Evolutionary conservation across 2,329 filamentous ascomycete genomes (phyloP).

Genomic region (Hymenoscyphus fraxineus): DNA sequence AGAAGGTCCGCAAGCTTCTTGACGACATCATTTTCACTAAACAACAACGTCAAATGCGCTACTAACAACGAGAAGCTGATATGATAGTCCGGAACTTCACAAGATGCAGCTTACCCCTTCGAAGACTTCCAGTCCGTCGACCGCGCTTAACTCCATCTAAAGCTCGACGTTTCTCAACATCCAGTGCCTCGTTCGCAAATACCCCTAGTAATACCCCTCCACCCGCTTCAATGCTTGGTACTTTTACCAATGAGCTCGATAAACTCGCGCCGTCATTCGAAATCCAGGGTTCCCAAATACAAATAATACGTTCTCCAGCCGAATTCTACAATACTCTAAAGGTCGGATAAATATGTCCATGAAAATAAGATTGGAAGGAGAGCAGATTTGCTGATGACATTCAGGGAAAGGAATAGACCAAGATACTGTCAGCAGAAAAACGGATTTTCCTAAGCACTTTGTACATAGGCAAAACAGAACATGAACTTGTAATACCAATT

Average conservation of each 20-base stretch:
- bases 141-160: constrained; percentile 24
- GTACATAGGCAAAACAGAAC: constrained; percentile 91
- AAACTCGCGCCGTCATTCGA: constrained; percentile 88
- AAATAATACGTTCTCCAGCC: constrained; percentile 72
- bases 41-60: neutral
- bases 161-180: constrained; percentile 32
- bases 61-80: constrained; percentile 11
- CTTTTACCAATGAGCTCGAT: constrained; percentile 73
- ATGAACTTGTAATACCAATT: constrained; percentile 62
- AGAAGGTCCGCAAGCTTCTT: neutral
- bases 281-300: constrained; percentile 74
- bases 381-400: constrained; percentile 28
- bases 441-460: constrained; percentile 92
- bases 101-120: constrained; percentile 32
- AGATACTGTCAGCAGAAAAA: constrained; percentile 73
- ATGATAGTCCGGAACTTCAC: constrained; percentile 38
- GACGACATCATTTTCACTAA: neutral
- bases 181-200: constrained; percentile 20
- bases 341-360: constrained; percentile 44
- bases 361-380: constrained; percentile 2
- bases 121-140: constrained; percentile 28
- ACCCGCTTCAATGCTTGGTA: constrained; percentile 51
- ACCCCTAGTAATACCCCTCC: constrained; percentile 36
- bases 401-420: constrained; percentile 50
- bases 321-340: constrained; percentile 92